Conservation (phyloP, 2,329 filamentous ascomycete species). For the Rhinocladiella mackenziei region DNA sequence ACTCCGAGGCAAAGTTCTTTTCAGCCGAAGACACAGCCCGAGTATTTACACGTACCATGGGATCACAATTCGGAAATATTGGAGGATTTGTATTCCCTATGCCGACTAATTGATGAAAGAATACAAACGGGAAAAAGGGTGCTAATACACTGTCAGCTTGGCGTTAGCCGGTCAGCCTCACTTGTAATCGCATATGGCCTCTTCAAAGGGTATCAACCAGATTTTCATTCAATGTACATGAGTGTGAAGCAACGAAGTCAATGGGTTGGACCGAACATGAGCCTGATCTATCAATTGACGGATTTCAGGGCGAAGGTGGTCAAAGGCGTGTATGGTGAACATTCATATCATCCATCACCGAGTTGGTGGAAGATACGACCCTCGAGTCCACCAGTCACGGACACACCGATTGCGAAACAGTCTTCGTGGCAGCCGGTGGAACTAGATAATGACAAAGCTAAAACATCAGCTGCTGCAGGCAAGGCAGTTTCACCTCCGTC, state of each 20-base stretch:
- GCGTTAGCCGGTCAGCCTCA: constrained; percentile 62
- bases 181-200: constrained; percentile 63
- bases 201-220: constrained; percentile 59
- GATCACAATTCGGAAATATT: constrained; percentile 66
- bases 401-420: constrained; percentile 18
- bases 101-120: constrained; percentile 59
- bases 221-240: constrained; percentile 63
- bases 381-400: constrained; percentile 7
- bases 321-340: constrained; percentile 33
- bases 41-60: constrained; percentile 64
- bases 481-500: not conserved
- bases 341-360: constrained; percentile 14
- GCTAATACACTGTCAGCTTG: constrained; percentile 61
- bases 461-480: constrained; percentile 1
- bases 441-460: constrained; percentile 2
- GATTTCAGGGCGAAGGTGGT: constrained; percentile 52
- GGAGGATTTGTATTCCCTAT: constrained; percentile 57
- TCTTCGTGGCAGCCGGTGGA: constrained; percentile 6
- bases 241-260: constrained; percentile 60
- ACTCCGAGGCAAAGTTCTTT: constrained; percentile 22
- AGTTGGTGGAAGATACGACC: constrained; percentile 24
- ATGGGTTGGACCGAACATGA: constrained; percentile 68
- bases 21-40: constrained; percentile 40
- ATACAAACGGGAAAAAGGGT: constrained; percentile 57
- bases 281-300: constrained; percentile 63